These are phyloP conservation scores for Botrytis squamosa DNA, from an alignment of 2,329 filamentous ascomycete genomes.

Conservation along the genomic window DNA sequence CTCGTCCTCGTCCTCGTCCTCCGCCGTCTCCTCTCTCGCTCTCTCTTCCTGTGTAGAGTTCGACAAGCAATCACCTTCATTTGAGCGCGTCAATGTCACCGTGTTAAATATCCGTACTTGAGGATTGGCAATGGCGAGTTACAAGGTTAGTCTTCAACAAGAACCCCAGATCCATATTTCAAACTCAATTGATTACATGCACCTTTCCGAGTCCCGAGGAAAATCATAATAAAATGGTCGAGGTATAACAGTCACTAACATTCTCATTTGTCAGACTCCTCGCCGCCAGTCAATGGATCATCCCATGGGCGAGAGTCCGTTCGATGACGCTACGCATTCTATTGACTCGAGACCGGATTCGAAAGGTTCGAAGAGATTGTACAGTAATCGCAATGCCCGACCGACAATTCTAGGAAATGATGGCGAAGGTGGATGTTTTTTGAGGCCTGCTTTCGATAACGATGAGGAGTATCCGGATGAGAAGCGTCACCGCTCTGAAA, in stretches of 20 bases:
- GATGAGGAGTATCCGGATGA: slow-evolving; percentile 37
- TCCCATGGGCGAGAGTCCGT: slow-evolving; percentile 22
- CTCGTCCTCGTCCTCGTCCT: not conserved
- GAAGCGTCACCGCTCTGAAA: slow-evolving; percentile 46
- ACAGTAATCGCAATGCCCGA: slow-evolving; percentile 36
- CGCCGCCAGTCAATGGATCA: slow-evolving; percentile 24
- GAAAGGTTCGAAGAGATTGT: slow-evolving; percentile 39
- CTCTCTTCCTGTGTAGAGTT: not conserved
- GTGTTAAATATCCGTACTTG: slow-evolving; percentile 5
- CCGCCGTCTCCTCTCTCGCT: not conserved
- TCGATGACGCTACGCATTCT: slow-evolving; percentile 13
- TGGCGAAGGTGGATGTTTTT: slow-evolving; percentile 37
- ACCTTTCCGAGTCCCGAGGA: slow-evolving; percentile 2
- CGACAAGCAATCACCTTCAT: not conserved
- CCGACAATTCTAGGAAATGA: slow-evolving; percentile 31
- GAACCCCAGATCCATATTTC: slow-evolving; percentile 9
- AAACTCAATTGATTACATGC: slow-evolving; percentile 3
- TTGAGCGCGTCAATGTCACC: slow-evolving; percentile 21
- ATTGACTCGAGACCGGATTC: slow-evolving; percentile 30
- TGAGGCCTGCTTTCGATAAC: slow-evolving; percentile 26
- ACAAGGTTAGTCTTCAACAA: slow-evolving; percentile 17
- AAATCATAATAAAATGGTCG: not conserved
- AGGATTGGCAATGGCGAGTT: slow-evolving; percentile 20
- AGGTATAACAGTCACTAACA: slow-evolving; percentile 13
- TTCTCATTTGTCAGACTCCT: slow-evolving; percentile 7